These are phyloP conservation scores for Polygonum maritimum DNA, from an alignment of 148 eudicot genomes.

Conservation along the genomic window DNA sequence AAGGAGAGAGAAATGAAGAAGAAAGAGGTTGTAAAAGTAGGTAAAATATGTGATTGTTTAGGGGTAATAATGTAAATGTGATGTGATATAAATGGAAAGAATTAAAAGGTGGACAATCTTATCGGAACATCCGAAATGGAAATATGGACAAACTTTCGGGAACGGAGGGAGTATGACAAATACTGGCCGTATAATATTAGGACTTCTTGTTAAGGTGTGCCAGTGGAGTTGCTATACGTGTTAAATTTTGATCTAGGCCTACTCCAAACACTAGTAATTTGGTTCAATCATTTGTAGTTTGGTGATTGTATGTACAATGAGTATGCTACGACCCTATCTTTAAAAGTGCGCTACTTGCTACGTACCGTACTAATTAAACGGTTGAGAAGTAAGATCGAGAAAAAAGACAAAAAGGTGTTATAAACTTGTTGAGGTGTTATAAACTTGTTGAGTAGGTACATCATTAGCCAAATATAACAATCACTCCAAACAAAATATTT, in stretches of 20 bases:
- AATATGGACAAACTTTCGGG: too few species aligned
- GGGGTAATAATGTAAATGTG: too few species aligned
- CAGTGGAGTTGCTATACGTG: background rate
- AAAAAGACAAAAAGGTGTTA: background rate
- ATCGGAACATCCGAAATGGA: too few species aligned
- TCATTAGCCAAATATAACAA: background rate
- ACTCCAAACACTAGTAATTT: background rate
- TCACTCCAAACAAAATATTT: background rate
- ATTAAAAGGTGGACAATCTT: too few species aligned
- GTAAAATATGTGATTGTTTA: too few species aligned
- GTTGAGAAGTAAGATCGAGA: background rate
- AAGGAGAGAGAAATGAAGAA: too few species aligned
- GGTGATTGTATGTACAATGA: background rate
- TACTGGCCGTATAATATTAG: background rate
- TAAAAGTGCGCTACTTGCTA: background rate
- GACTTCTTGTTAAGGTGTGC: background rate
- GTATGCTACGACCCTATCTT: background rate
- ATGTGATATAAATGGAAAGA: too few species aligned
- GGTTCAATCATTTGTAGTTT: too few species aligned
- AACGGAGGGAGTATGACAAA: too few species aligned
- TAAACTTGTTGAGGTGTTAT: background rate
- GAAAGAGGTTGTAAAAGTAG: too few species aligned
- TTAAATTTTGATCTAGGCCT: background rate
- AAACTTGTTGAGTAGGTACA: background rate
- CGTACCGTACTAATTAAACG: background rate